These are phyloP conservation scores for Hippophae rhamnoides DNA, from an alignment of 306 rosid species.

Conservation along the genomic window DNA sequence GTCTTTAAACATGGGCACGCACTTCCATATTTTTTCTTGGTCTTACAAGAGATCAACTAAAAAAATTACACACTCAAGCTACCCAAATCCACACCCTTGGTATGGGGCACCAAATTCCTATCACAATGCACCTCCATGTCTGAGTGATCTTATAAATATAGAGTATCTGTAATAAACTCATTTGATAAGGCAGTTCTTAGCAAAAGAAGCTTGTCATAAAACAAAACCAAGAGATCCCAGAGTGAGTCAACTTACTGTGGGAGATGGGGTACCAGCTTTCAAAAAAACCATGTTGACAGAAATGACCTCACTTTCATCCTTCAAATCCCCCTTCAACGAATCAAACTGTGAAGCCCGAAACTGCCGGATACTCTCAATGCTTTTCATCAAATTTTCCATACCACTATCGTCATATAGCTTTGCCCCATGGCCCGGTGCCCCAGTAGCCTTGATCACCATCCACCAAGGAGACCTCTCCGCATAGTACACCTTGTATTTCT, in stretches of 20 bases:
- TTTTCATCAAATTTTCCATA: constrained; percentile 86
- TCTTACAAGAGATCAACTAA: too few species aligned
- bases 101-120: too few species aligned
- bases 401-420: constrained; percentile 67
- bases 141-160: too few species aligned
- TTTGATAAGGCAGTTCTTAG: neutral
- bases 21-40: too few species aligned
- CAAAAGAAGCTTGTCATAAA: neutral
- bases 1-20: too few species aligned
- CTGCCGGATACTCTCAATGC: constrained; percentile 68
- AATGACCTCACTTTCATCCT: constrained; percentile 68
- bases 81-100: too few species aligned
- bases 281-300: constrained; percentile 77
- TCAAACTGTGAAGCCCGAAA: constrained; percentile 80
- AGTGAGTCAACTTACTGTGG: constrained; percentile 49
- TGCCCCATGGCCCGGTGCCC: constrained; percentile 78
- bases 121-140: too few species aligned
- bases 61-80: too few species aligned
- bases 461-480: constrained; percentile 77
- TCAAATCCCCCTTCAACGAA: constrained; percentile 70
- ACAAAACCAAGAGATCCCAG: constrained; percentile 5
- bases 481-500: constrained; percentile 56
- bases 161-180: neutral
- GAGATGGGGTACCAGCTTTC: constrained; percentile 87
- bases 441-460: constrained; percentile 52